Base-by-base conservation (phyloP, 352 stramenopile genomes). In the Phytophthora hibernalis region DNA sequence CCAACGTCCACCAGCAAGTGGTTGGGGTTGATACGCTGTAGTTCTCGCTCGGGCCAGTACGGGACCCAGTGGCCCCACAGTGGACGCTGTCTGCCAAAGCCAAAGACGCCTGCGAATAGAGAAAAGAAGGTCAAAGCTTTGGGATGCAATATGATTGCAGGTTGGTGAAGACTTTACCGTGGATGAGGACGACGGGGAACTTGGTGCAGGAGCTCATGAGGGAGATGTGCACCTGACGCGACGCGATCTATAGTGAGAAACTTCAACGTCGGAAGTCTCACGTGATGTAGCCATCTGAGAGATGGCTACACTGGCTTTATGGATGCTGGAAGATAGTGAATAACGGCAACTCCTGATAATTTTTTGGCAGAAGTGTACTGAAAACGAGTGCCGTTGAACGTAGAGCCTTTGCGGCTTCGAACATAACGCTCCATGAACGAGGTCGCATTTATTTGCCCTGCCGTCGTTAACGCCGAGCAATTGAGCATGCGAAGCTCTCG, bases 111-210 rank as follows among this genome's bases (percentile, higher is more conserved):
- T 83, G 35, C 11, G 11, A 40, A n/a, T 6, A 38, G 54, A 21
- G 54, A 21, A 45, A 48, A 37, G 40, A 12, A 13, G 18, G 7
- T 47, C 8, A 47, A n/a, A 10, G 11, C 5, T n/a, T n/a, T n/a
- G 5, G 5, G 0, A 7, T n/a, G 20, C 12, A 43, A 10, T 43
- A 21, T 5, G 13, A 38, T 38, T 38, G 37, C 12, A 16, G 31
- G 31, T 15, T 37, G 3, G 1, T 37, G 31, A 16, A 21, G 40
- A 8, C n/a, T 7, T 1, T 65, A 85, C 80, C 83, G 42, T 92
- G 81, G 55, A 92, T 85, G 30, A 92, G 64, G 20, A 90, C 83
- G 53, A 87, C 81, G 6, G 83, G 80, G 57, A 77, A 78, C 61
- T 73, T 79, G 54, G 80, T 90, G 21, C 61, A 42, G 13, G 69